phyloP scores from a whole-genome alignment of 176 grass and related monocot species.

The Ensete glaucum region DNA sequence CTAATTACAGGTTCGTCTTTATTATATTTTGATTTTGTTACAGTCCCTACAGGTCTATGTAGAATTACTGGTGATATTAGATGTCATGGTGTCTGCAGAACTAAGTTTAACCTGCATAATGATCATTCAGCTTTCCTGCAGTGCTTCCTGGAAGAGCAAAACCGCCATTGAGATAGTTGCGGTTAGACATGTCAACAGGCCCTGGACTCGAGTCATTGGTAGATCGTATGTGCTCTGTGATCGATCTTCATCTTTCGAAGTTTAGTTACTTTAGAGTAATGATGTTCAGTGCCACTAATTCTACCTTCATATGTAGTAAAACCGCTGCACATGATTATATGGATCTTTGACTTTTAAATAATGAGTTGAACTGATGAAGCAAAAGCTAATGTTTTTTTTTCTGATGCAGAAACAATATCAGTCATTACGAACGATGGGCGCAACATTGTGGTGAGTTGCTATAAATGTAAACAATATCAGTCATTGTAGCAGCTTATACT shows the following conservation, averaged over 20 bases:
- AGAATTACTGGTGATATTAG: too few species aligned
- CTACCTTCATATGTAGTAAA: not conserved
- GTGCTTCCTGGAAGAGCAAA: not conserved
- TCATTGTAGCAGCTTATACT: too few species aligned
- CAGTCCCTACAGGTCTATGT: too few species aligned
- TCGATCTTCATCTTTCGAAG: not conserved
- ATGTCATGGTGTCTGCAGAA: too few species aligned
- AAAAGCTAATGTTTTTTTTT: conserved; percentile 14
- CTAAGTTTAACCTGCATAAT: too few species aligned
- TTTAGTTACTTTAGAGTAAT: not conserved
- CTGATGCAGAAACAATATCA: conserved; percentile 61
- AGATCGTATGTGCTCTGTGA: conserved; percentile 31
- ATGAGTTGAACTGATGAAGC: not conserved
- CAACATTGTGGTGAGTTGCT: conserved; percentile 72
- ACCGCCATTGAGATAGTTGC: not conserved
- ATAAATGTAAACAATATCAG: too few species aligned
- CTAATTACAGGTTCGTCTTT: too few species aligned
- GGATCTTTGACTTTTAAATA: not conserved
- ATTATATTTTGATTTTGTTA: too few species aligned
- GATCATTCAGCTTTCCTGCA: not conserved
- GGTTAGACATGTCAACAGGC: conserved; percentile 16
- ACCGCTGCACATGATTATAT: not conserved
- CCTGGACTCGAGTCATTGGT: conserved; percentile 56
- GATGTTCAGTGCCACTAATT: not conserved
- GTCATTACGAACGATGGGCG: conserved; percentile 95